A percentile compares a stretch with the other conserved stretches of the same genome.
Conservation (phyloP, 768 basidiomycete species). For the Lentinula sp. region DNA sequence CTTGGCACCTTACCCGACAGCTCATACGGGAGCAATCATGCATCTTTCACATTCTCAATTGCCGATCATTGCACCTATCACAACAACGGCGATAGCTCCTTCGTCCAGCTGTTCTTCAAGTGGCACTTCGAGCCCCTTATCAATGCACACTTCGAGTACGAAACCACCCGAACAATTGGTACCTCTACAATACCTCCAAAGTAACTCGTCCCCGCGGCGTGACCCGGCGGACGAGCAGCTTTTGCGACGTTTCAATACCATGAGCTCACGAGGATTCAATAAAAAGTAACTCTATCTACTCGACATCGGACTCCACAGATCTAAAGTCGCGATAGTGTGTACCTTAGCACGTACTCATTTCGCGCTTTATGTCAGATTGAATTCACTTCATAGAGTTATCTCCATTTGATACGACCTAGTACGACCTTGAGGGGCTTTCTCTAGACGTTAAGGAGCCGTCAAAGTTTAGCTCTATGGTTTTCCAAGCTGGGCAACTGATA, state of each 20-base stretch:
- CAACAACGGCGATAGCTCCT: constrained; percentile 25
- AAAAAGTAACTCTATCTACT: not conserved
- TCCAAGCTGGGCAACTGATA: too few relatives aligned
- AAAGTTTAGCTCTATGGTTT: too few relatives aligned
- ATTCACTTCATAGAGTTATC: too few relatives aligned
- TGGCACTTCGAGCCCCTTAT: constrained; percentile 23
- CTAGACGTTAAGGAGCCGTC: too few relatives aligned
- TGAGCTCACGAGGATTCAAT: not conserved
- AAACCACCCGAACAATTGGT: constrained; percentile 35
- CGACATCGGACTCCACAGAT: too few relatives aligned
- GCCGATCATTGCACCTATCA: constrained; percentile 19
- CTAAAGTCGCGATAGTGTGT: too few relatives aligned
- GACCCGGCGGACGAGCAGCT: constrained; percentile 63
- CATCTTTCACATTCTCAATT: constrained; percentile 17
- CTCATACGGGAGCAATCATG: constrained; percentile 16
- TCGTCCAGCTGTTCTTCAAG: constrained; percentile 34
- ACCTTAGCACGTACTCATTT: too few relatives aligned
- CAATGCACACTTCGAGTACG: constrained; percentile 14
- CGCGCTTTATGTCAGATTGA: too few relatives aligned
- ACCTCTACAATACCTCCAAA: constrained; percentile 58
- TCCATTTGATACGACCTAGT: too few relatives aligned
- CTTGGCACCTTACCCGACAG: not conserved
- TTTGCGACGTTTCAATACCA: constrained; percentile 41
- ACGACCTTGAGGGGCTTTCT: too few relatives aligned
- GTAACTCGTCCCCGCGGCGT: constrained; percentile 44